A percentile compares a stretch with the other conserved stretches of the same genome.
phyloP scores from a whole-genome alignment of 1,139 yeast species.

The Sugiyamaella xylanicola region DNA sequence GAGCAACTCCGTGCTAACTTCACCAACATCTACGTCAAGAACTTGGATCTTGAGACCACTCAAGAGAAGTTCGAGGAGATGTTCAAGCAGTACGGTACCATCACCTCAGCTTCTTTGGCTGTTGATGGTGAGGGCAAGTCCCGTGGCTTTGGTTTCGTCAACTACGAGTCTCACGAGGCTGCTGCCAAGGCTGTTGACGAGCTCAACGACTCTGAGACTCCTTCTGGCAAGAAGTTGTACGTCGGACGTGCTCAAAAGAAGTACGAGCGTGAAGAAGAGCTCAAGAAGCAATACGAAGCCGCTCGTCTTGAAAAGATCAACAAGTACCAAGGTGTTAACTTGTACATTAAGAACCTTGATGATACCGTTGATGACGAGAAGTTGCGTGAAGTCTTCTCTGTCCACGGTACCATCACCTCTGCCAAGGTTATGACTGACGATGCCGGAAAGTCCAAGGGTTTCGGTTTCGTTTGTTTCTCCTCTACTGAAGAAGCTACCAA shows the following conservation, averaged over 20 bases:
- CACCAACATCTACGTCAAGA: conserved; percentile 95
- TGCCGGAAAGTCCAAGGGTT: conserved; percentile 93
- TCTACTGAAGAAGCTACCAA: conserved; percentile 98
- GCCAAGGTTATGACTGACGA: conserved; percentile 97
- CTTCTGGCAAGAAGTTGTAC: conserved; percentile 83
- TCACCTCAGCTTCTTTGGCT: conserved; percentile 84
- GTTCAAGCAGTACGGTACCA: conserved; percentile 73
- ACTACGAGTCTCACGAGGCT: conserved; percentile 81
- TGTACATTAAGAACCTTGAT: conserved; percentile 95
- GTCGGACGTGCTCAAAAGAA: conserved; percentile 99
- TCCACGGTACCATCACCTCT: conserved; percentile 93
- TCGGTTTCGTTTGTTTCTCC: conserved; percentile 97
- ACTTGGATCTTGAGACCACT: conserved; percentile 74
- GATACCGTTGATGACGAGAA: conserved; percentile 89
- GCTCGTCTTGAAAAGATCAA: conserved; percentile 49
- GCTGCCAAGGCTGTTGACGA: conserved; percentile 93
- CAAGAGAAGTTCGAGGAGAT: conserved; percentile 68
- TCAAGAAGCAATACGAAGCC: conserved; percentile 85
- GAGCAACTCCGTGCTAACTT: conserved; percentile 90
- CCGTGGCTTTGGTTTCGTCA: conserved; percentile 95
- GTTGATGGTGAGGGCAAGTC: conserved; percentile 86
- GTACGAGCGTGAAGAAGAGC: conserved; percentile 95
- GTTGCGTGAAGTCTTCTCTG: conserved; percentile 88
- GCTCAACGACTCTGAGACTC: conserved; percentile 83
- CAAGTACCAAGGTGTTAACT: conserved; percentile 97